Conservation (phyloP, 345 rosid genomes). For the Boechera retrofracta region DNA sequence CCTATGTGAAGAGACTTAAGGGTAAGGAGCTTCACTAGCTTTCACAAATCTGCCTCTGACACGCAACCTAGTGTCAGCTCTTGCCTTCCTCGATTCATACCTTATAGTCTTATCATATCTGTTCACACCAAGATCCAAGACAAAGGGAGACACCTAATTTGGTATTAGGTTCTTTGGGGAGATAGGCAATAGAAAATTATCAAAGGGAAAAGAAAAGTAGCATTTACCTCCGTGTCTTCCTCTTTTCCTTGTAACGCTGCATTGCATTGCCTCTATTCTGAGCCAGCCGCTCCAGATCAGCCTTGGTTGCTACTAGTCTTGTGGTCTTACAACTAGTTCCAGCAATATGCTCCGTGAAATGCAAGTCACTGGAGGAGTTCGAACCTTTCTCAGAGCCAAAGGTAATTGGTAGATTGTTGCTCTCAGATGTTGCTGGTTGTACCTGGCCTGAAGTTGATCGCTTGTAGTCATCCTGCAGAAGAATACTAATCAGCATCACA, state of each 20-base stretch:
- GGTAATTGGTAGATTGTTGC: conserved; percentile 51
- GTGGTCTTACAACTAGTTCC: conserved; percentile 49
- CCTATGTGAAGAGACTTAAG: conserved; percentile 25
- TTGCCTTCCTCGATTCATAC: conserved; percentile 93
- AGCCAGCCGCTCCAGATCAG: conserved; percentile 64
- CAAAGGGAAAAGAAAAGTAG: background rate
- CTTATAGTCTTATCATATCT: conserved; percentile 93
- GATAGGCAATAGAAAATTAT: background rate
- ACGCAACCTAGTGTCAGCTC: conserved; percentile 93
- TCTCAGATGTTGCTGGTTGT: conserved; percentile 59
- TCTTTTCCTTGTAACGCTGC: conserved; percentile 97
- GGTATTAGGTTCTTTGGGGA: background rate
- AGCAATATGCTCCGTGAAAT: conserved; percentile 49
- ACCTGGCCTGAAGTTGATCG: conserved; percentile 52
- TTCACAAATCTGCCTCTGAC: conserved; percentile 95
- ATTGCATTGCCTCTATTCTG: conserved; percentile 85
- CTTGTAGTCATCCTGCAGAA: conserved; percentile 57
- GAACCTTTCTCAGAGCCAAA: conserved; percentile 52
- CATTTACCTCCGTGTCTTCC: conserved; percentile 73
- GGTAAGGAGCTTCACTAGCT: conserved; percentile 61
- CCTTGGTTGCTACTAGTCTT: conserved; percentile 52
- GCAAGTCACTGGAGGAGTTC: conserved; percentile 47
- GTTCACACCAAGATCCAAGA: conserved; percentile 20
- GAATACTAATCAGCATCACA: conserved; percentile 22
- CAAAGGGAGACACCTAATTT: background rate